Conservation (phyloP, 2,329 filamentous ascomycete genomes). For the Cladobotryum protrusum region DNA sequence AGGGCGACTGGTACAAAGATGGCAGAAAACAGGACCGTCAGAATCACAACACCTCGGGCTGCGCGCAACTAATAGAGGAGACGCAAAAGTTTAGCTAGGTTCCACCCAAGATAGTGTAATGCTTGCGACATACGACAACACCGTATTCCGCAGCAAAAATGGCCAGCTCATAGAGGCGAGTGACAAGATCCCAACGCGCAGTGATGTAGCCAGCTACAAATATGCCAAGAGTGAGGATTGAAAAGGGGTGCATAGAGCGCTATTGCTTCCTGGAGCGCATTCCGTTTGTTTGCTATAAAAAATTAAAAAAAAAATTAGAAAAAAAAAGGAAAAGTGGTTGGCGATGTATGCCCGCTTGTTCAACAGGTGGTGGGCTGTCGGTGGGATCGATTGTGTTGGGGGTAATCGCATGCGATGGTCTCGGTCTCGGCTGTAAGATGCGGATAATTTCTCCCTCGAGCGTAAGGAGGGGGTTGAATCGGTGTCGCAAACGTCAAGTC, state of each 20-base stretch:
- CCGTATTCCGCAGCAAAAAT: conserved; percentile 99
- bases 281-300: conserved; percentile 22
- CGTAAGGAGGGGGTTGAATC: too few species aligned
- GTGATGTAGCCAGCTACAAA: conserved; percentile 99
- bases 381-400: too few species aligned
- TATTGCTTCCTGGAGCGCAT: conserved; percentile 38
- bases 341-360: not conserved
- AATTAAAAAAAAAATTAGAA: not conserved
- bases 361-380: not conserved
- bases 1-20: conserved; percentile 79
- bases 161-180: conserved; percentile 90
- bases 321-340: not conserved
- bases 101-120: not conserved
- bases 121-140: conserved; percentile 65
- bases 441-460: too few species aligned
- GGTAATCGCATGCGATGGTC: too few species aligned
- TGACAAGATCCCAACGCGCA: conserved; percentile 97
- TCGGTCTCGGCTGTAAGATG: too few species aligned
- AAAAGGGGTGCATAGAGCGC: conserved; percentile 93
- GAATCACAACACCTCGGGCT: conserved; percentile 73
- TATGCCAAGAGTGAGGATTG: conserved; percentile 89
- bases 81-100: not conserved
- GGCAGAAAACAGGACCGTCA: conserved; percentile 79
- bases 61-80: conserved; percentile 61
- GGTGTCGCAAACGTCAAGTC: too few species aligned